Percentiles rank a stretch among this genome's conserved stretches.
Evolutionary conservation across 169 alveolate genomes (phyloP).

Genomic region (Cryptosporidium baileyi): DNA sequence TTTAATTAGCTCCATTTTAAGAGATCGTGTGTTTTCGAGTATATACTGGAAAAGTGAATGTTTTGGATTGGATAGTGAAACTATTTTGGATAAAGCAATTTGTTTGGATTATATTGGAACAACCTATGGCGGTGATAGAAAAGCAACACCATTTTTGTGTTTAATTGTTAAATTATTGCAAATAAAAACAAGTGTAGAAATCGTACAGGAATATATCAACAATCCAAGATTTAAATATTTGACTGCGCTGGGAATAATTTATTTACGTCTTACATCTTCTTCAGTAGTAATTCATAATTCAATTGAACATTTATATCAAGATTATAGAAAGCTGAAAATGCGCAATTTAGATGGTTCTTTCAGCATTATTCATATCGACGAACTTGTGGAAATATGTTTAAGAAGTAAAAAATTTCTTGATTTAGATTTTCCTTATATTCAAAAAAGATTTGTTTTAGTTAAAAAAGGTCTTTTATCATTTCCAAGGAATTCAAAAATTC

Average conservation of each 20-base stretch:
- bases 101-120: conserved; percentile 95
- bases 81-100: conserved; percentile 94
- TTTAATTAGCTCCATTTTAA: conserved; percentile 50
- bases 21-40: conserved; percentile 83
- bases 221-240: conserved; percentile 94
- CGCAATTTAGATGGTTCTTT: conserved; percentile 88
- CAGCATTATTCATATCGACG: conserved; percentile 93
- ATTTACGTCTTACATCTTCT: conserved; percentile 85
- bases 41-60: conserved; percentile 87
- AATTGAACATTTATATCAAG: conserved; percentile 94
- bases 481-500: conserved; percentile 71
- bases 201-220: conserved; percentile 92
- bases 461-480: conserved; percentile 80
- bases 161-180: conserved; percentile 93
- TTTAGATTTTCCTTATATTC: conserved; percentile 91
- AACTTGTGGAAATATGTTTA: conserved; percentile 93
- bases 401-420: conserved; percentile 86
- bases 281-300: conserved; percentile 75
- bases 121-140: conserved; percentile 94
- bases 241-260: conserved; percentile 94
- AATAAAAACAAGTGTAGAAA: conserved; percentile 94
- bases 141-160: conserved; percentile 95
- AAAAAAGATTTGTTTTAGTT: conserved; percentile 88
- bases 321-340: conserved; percentile 92
- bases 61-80: conserved; percentile 89